Percentiles rank a stretch among this genome's conserved stretches.
These are phyloP conservation scores for Pseudogymnoascus sp. DNA, from an alignment of 2,329 filamentous ascomycete species.

Conservation along the genomic window DNA sequence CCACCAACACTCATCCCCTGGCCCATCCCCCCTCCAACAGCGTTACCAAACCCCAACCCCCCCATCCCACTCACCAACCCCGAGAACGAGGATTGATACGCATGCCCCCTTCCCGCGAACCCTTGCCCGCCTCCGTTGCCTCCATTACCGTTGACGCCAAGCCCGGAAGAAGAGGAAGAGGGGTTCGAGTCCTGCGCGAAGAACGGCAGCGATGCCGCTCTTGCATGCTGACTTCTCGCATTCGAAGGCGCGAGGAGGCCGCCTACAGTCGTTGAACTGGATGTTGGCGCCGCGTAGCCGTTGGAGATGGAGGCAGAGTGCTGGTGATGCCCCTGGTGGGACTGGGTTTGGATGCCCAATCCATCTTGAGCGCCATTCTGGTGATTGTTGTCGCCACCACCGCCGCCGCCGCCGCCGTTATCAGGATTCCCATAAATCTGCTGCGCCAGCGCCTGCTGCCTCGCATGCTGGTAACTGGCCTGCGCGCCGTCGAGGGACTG, in stretches of 20 bases:
- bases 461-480: conserved; percentile 45
- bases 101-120: conserved; percentile 48
- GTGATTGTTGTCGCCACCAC: conserved; percentile 53
- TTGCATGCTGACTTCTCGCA: conserved; percentile 47
- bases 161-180: conserved; percentile 43
- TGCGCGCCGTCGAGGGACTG: conserved; percentile 33
- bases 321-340: conserved; percentile 68
- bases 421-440: conserved; percentile 30
- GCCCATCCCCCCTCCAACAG: conserved; percentile 40
- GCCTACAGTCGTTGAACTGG: conserved; percentile 54
- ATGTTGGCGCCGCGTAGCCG: conserved; percentile 31
- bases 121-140: conserved; percentile 34
- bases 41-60: conserved; percentile 17
- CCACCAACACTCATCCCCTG: conserved; percentile 53
- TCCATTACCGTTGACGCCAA: conserved; percentile 27
- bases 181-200: conserved; percentile 58
- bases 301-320: conserved; percentile 61
- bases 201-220: conserved; percentile 81
- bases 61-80: conserved; percentile 23
- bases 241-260: conserved; percentile 69
- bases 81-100: conserved; percentile 55
- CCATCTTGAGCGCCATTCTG: conserved; percentile 25
- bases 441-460: conserved; percentile 36
- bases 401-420: conserved; percentile 35
- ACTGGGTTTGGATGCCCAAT: conserved; percentile 61